A percentile compares a stretch with the other conserved stretches of the same genome.
These are phyloP conservation scores for Curvularia eragrostidis DNA, from an alignment of 2,329 filamentous ascomycete genomes.

Conservation along the genomic window DNA sequence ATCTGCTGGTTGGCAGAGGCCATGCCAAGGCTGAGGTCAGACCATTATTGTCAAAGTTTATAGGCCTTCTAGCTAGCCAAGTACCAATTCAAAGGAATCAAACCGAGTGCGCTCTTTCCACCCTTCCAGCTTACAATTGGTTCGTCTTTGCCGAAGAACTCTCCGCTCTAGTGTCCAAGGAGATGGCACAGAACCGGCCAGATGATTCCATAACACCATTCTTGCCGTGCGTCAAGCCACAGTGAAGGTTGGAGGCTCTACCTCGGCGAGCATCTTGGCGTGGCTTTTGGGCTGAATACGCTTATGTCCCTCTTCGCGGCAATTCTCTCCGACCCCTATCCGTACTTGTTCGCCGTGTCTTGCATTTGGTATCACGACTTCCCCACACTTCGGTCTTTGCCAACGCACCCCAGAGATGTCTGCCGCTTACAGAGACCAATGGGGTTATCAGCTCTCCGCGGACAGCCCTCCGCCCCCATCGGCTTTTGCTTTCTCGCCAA, in stretches of 20 bases:
- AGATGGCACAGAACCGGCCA: neutral
- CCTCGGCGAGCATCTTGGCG: slow-evolving; percentile 5
- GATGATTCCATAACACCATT: neutral
- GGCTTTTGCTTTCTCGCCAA: slow-evolving; percentile 9
- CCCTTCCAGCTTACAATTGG: neutral
- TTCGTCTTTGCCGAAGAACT: neutral
- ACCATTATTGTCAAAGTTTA: neutral
- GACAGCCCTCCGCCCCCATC: slow-evolving; percentile 9
- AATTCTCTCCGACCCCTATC: slow-evolving; percentile 1
- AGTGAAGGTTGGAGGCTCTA: slow-evolving; percentile 8
- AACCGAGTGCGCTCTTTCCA: neutral
- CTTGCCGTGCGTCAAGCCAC: slow-evolving; percentile 1
- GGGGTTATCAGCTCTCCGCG: slow-evolving; percentile 1
- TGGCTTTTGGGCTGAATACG: neutral
- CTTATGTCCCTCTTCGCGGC: neutral
- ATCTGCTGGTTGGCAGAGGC: neutral
- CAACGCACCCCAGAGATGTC: neutral
- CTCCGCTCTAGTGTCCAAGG: neutral
- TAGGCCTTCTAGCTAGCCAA: neutral
- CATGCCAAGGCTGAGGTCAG: neutral
- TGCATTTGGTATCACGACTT: neutral
- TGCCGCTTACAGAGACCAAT: neutral
- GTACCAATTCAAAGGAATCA: neutral
- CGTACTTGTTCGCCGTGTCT: slow-evolving; percentile 3
- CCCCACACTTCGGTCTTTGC: neutral